Base-by-base conservation (phyloP, 768 basidiomycete genomes). In the Lentinus brumalis region DNA sequence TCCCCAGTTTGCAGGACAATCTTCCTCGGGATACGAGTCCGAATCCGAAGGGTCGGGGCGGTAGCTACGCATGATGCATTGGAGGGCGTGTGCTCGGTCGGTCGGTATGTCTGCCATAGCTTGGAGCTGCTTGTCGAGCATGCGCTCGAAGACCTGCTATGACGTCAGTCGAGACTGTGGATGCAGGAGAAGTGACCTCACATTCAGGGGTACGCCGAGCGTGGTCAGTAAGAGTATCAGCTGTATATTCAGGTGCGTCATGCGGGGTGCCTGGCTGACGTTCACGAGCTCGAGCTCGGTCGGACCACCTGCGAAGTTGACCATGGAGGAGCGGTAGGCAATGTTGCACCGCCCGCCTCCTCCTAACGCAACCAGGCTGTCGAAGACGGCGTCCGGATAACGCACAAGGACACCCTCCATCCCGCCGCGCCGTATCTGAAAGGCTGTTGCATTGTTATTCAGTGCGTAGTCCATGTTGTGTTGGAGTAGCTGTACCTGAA, bases 61-160 rank as follows among this genome's bases (percentile, higher is more conserved):
- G 35, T 35, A 35, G 35, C 35, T 35, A 30, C 58, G 50, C n/a
- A 18, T 30, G 11, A 59, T 39, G 26, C 41, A 51, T 42, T 45
- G 42, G 8, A 41, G 14, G 9, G 58, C 58, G 16, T 26, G 30
- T 4, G 52, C 50, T 5, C 58, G 50, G 45, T 59, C 41, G 3
- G 52, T 35, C n/a, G 41, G 18, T 14, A 59, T 59, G 29, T 26
- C 38, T 6, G 52, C 59, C n/a, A 60, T 60, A 12, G 55, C 30
- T n/a, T 54, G 52, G 14, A 60, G 59, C 26, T 60, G 59, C 8
- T 60, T 45, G 16, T 53, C 15, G 12, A 60, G 35, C 52, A 60
- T 18, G 12, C 55, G 46, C 12, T 46, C 52, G 29, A 60, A 49
- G 7, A 50, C 39, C 59, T 55, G 14, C 21, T 44, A 3, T 2